Conservation (phyloP, 441 rosid genomes). For the Manihot esculenta region DNA sequence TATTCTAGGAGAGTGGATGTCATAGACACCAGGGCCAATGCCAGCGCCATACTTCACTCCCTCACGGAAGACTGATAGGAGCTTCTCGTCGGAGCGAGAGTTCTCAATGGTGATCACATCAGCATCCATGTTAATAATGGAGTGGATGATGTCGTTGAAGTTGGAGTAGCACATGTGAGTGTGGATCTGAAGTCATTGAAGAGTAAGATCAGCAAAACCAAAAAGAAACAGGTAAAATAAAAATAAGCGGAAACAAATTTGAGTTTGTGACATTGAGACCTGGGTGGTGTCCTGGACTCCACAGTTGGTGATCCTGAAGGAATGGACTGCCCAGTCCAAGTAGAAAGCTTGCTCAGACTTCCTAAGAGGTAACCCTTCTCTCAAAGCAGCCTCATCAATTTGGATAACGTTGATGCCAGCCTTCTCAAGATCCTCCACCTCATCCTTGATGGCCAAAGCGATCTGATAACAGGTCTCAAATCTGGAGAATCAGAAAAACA, state of each 20-base stretch:
- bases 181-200: conserved; percentile 54
- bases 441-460: conserved; percentile 96
- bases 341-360: conserved; percentile 94
- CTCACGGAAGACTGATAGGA: conserved; percentile 95
- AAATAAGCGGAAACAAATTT: neutral
- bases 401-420: conserved; percentile 88
- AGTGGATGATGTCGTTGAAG: conserved; percentile 96
- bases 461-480: conserved; percentile 95
- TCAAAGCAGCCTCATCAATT: conserved; percentile 93
- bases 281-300: conserved; percentile 90
- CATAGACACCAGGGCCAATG: conserved; percentile 95
- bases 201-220: neutral
- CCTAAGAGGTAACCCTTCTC: conserved; percentile 93
- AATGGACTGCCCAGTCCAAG: conserved; percentile 98
- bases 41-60: conserved; percentile 98
- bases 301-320: conserved; percentile 93
- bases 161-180: conserved; percentile 99
- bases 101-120: conserved; percentile 98
- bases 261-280: conserved; percentile 33
- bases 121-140: conserved; percentile 94
- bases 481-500: conserved; percentile 37
- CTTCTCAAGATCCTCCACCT: conserved; percentile 96
- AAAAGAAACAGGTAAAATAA: neutral
- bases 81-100: conserved; percentile 96
- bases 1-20: conserved; percentile 95